Evolutionary conservation across 2,329 filamentous ascomycete species (phyloP).

Genomic region (Claviceps maximensis): DNA sequence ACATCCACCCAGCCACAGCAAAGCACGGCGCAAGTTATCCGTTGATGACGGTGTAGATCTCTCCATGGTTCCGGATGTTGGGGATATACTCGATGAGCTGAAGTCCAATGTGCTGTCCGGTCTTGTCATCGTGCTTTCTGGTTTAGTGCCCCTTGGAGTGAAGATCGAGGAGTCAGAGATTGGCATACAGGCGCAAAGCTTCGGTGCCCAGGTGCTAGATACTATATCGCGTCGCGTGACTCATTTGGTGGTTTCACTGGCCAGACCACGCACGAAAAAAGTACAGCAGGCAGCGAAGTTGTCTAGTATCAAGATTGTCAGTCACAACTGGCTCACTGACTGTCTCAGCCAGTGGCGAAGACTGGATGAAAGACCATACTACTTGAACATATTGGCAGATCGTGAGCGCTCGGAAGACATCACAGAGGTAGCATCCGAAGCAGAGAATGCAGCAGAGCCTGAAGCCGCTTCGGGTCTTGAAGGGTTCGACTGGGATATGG

Average conservation of each 20-base stretch:
- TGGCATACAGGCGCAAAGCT: slow-evolving; percentile 72
- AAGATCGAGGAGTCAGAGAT: slow-evolving; percentile 75
- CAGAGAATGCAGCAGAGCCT: slow-evolving; percentile 16
- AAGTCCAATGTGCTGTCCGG: slow-evolving; percentile 65
- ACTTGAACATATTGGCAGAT: slow-evolving; percentile 61
- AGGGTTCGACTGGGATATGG: slow-evolving; percentile 29
- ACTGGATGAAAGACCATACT: slow-evolving; percentile 65
- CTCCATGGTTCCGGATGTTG: slow-evolving; percentile 64
- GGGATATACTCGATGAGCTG: slow-evolving; percentile 67
- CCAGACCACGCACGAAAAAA: slow-evolving; percentile 72
- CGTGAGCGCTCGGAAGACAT: slow-evolving; percentile 25
- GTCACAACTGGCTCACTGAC: slow-evolving; percentile 76
- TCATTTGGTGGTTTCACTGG: slow-evolving; percentile 59
- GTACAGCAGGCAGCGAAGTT: slow-evolving; percentile 75
- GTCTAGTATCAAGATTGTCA: slow-evolving; percentile 77
- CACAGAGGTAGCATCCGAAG: slow-evolving; percentile 19
- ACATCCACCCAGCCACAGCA: slow-evolving; percentile 22
- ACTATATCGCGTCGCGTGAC: slow-evolving; percentile 51
- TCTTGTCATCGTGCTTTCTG: slow-evolving; percentile 74
- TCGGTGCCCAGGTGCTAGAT: slow-evolving; percentile 55
- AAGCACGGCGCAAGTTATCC: slow-evolving; percentile 16
- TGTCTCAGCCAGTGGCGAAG: slow-evolving; percentile 74
- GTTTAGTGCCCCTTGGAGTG: slow-evolving; percentile 71
- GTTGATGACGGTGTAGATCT: slow-evolving; percentile 31
- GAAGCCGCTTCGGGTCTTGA: slow-evolving; percentile 31